Base-by-base conservation (phyloP, 2,329 filamentous ascomycete species). In the Cryphonectria japonica region DNA sequence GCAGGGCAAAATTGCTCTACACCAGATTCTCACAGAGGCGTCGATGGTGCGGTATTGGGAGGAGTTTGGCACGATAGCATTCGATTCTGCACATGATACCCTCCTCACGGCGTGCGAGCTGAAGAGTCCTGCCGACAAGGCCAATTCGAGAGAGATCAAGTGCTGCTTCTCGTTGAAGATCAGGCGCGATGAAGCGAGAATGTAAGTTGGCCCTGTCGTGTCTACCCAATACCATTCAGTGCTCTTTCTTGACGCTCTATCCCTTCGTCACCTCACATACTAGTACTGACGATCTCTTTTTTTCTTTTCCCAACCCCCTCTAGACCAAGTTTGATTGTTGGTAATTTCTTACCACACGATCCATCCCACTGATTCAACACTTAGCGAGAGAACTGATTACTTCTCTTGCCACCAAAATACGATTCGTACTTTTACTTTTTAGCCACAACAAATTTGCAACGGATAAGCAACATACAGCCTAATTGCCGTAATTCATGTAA, bases 121-220 rank as follows among this genome's bases (percentile, higher is more conserved):
- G 73, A 97, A 97, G 81, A 95, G 91, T 75, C 95, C 93, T n/a
- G 29, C 65, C 41, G 66, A 72, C 3, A 88, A 90, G 74, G 86
- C 89, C 66, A 87, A 87, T 72, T 89, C 91, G 3, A 89, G 89
- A 61, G 88, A 92, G 68, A 91, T 98, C 71, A 92, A 93, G 78
- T 99, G 96, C 80, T 98, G 95, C 80, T 99, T 99, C 82, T 98
- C 95, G 0, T 98, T 99, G 79, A 97, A 95, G 71, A 97, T 99
- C 75, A 90, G 94, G 77, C 90, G 95, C 78, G 96, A 99, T 83
- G 93, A 94, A 73, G 93, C 98, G 81, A 97, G 98, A 79, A 94
- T 99, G 96, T 98, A 84, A 87, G 95, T 80, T 80, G 61, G 9
- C 14, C 39, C 61, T 32, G 8, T n/a, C 19, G 5, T 50, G 26